A percentile compares a stretch with the other conserved stretches of the same genome.
These are phyloP conservation scores for Sergeia podlipaevii DNA, from an alignment of 208 protist species.

Conservation along the genomic window DNA sequence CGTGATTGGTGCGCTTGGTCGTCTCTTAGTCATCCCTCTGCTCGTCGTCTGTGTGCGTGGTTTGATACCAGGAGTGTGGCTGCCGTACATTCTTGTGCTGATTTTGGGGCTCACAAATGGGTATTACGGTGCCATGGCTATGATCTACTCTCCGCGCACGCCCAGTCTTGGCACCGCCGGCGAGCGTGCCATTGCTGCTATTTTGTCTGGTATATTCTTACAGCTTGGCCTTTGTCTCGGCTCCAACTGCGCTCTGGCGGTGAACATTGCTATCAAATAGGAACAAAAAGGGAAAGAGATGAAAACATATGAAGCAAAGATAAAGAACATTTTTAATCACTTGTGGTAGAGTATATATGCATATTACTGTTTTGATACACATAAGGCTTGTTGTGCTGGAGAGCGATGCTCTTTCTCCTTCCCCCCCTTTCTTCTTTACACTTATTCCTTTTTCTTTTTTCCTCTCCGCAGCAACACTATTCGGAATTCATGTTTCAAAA, in stretches of 20 bases:
- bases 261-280: slow-evolving; percentile 9
- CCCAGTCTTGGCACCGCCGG: slow-evolving; percentile 18
- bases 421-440: too few species aligned
- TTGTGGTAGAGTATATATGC: too few species aligned
- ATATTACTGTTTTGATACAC: too few species aligned
- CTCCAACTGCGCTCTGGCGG: slow-evolving; percentile 13
- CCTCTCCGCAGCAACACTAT: not conserved
- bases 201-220: slow-evolving; percentile 11
- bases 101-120: slow-evolving; percentile 41
- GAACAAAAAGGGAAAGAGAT: too few species aligned
- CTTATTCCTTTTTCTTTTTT: not conserved
- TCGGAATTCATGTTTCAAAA: not conserved
- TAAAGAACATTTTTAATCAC: too few species aligned
- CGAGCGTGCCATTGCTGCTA: slow-evolving; percentile 27
- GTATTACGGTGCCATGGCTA: slow-evolving; percentile 36
- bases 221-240: slow-evolving; percentile 18
- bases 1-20: slow-evolving; percentile 16
- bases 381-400: too few species aligned
- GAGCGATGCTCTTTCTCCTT: too few species aligned
- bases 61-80: slow-evolving; percentile 9
- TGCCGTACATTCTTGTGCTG: slow-evolving; percentile 26
- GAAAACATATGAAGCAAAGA: too few species aligned
- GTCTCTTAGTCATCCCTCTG: slow-evolving; percentile 20
- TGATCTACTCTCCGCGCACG: slow-evolving; percentile 32
- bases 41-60: slow-evolving; percentile 28